Evolutionary conservation across 768 basidiomycete species (phyloP).

Genomic region (Hericium erinaceus): DNA sequence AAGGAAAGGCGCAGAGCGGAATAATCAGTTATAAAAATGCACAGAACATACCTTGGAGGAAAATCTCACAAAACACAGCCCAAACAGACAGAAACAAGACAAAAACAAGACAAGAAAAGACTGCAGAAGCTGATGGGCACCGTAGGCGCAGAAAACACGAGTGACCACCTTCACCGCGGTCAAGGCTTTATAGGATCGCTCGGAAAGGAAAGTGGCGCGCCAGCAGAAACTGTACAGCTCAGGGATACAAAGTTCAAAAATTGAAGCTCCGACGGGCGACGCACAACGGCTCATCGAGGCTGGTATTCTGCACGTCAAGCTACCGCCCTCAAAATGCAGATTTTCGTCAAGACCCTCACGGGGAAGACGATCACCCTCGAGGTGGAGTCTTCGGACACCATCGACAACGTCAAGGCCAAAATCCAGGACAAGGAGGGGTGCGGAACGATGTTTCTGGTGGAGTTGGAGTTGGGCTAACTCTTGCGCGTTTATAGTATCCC

Average conservation of each 20-base stretch:
- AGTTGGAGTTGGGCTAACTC: background rate
- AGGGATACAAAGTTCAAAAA: background rate
- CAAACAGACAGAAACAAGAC: too few species aligned
- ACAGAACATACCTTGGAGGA: too few species aligned
- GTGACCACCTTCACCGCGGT: background rate
- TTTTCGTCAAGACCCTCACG: constrained; percentile 86
- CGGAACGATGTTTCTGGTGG: constrained; percentile 4
- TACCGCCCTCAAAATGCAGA: constrained; percentile 29
- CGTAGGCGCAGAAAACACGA: too few species aligned
- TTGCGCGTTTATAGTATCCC: constrained; percentile 50
- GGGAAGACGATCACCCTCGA: constrained; percentile 98
- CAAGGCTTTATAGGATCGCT: background rate
- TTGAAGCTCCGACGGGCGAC: constrained; percentile 1
- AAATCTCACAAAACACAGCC: too few species aligned
- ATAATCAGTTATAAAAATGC: background rate
- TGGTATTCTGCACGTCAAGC: background rate
- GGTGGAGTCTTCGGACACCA: constrained; percentile 94
- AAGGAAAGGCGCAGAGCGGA: constrained; percentile 10
- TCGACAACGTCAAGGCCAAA: constrained; percentile 89
- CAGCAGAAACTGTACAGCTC: constrained; percentile 12
- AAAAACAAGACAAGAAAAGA: too few species aligned
- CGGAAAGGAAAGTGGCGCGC: constrained; percentile 1
- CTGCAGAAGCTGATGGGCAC: too few species aligned
- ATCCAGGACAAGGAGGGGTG: constrained; percentile 75
- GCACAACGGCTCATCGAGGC: background rate